Percentiles rank a stretch among this genome's conserved stretches.
These are phyloP conservation scores for Immersiella caudata DNA, from an alignment of 495 filamentous ascomycete genomes.

Conservation along the genomic window DNA sequence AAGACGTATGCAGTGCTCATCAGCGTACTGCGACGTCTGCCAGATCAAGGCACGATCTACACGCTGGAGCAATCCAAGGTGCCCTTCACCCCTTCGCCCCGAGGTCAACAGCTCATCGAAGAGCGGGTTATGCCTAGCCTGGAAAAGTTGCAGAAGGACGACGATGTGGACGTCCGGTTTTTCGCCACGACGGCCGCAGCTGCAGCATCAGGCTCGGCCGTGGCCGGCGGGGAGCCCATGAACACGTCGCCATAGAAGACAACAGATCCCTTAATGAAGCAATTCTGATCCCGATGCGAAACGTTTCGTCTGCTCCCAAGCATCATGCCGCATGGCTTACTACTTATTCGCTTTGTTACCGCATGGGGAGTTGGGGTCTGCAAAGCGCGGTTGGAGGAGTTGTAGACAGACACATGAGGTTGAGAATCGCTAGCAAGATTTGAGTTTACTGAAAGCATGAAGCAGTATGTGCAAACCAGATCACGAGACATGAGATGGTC, in stretches of 20 bases:
- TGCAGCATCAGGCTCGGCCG: conserved; percentile 34
- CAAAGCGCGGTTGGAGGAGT: not conserved
- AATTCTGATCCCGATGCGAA: conserved; percentile 19
- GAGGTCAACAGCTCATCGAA: conserved; percentile 80
- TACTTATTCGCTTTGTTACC: not conserved
- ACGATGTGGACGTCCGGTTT: conserved; percentile 96
- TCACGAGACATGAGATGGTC: too few relatives aligned
- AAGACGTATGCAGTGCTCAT: conserved; percentile 94
- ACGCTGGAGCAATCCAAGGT: conserved; percentile 77
- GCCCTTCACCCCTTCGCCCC: conserved; percentile 63
- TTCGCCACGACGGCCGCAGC: conserved; percentile 69
- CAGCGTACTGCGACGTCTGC: conserved; percentile 83
- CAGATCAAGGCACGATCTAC: conserved; percentile 82
- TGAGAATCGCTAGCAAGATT: not conserved
- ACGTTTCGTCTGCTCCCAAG: not conserved
- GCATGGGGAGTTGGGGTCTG: not conserved
- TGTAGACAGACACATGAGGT: not conserved
- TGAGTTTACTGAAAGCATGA: not conserved
- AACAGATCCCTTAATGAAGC: conserved; percentile 34
- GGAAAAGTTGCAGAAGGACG: conserved; percentile 92
- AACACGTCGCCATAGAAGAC: conserved; percentile 60
- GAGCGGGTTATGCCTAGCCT: conserved; percentile 85
- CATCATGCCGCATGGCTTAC: not conserved
- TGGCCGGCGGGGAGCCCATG: conserved; percentile 57
- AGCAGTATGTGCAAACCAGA: not conserved